A percentile compares a stretch with the other conserved stretches of the same genome.
Conservation (phyloP, 2,329 filamentous ascomycete species). For the Pseudogymnoascus sp. region DNA sequence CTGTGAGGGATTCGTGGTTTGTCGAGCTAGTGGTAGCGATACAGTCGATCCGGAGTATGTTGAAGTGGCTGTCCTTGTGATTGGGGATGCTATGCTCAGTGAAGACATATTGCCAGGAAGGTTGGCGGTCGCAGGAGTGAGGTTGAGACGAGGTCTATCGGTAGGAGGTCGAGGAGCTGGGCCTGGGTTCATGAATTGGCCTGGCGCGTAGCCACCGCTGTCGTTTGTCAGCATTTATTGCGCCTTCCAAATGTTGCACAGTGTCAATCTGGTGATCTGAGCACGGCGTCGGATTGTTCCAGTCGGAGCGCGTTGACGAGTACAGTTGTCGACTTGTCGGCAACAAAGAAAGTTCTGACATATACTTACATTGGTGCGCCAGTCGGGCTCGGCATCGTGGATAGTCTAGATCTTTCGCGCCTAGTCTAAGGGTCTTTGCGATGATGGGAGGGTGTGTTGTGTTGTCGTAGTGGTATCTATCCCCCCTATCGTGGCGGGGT, state of each 20-base stretch:
- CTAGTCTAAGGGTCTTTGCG: slow-evolving; percentile 1
- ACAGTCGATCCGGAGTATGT: slow-evolving; percentile 67
- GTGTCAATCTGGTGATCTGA: background rate
- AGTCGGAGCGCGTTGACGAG: background rate
- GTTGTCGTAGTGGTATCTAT: slow-evolving; percentile 4
- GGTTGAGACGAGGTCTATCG: slow-evolving; percentile 72
- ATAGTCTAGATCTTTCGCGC: background rate
- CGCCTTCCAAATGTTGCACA: background rate
- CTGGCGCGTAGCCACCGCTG: slow-evolving; percentile 41
- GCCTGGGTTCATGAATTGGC: slow-evolving; percentile 91
- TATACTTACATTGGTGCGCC: slow-evolving; percentile 1
- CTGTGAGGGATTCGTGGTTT: slow-evolving; percentile 38
- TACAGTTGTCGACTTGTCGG: background rate
- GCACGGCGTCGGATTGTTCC: background rate
- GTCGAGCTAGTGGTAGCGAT: slow-evolving; percentile 60
- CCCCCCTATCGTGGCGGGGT: slow-evolving; percentile 8
- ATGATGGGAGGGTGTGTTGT: background rate
- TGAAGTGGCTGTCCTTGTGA: slow-evolving; percentile 57
- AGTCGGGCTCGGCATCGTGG: slow-evolving; percentile 6
- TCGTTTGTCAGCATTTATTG: slow-evolving; percentile 4
- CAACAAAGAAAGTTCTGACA: background rate
- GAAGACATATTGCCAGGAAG: slow-evolving; percentile 72
- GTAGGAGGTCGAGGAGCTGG: slow-evolving; percentile 85
- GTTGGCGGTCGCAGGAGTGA: slow-evolving; percentile 66
- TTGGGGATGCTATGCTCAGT: slow-evolving; percentile 64